phyloP scores from a whole-genome alignment of 2,329 filamentous ascomycete genomes.

The Cladosporium sp. region DNA sequence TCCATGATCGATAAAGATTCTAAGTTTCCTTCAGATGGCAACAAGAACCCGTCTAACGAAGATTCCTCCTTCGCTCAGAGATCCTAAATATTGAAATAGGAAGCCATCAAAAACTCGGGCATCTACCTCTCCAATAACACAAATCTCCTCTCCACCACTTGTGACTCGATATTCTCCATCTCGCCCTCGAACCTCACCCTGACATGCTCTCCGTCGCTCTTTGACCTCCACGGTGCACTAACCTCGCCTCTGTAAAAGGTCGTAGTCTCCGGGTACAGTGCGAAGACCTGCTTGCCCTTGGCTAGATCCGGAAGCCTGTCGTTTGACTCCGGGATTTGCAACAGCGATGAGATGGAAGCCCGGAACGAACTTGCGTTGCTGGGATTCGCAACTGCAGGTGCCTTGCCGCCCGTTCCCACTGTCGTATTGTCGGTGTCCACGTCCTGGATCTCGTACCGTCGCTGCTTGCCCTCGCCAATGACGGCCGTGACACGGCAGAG shows the following conservation, averaged over 20 bases:
- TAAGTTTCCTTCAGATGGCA: too few relatives aligned
- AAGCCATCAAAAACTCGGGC: not conserved
- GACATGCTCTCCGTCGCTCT: constrained; percentile 28
- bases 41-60: too few relatives aligned
- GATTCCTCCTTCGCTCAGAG: too few relatives aligned
- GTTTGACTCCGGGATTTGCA: constrained; percentile 40
- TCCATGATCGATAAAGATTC: too few relatives aligned
- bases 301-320: constrained; percentile 38
- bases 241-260: constrained; percentile 52
- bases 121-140: constrained; percentile 38
- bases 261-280: constrained; percentile 50
- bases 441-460: constrained; percentile 51
- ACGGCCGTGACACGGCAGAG: constrained; percentile 48
- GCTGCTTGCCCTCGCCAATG: constrained; percentile 51
- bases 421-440: constrained; percentile 37
- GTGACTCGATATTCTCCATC: constrained; percentile 44
- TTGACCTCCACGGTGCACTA: constrained; percentile 38
- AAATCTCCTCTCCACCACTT: constrained; percentile 49
- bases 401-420: constrained; percentile 17
- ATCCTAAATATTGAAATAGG: too few relatives aligned
- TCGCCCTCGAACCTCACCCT: constrained; percentile 33
- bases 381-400: constrained; percentile 24
- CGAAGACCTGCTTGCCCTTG: constrained; percentile 43
- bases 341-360: constrained; percentile 45
- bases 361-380: constrained; percentile 28